These are phyloP conservation scores for Catenaria anguillulae DNA, from an alignment of 371 early-diverging fungal genomes.

Conservation along the genomic window DNA sequence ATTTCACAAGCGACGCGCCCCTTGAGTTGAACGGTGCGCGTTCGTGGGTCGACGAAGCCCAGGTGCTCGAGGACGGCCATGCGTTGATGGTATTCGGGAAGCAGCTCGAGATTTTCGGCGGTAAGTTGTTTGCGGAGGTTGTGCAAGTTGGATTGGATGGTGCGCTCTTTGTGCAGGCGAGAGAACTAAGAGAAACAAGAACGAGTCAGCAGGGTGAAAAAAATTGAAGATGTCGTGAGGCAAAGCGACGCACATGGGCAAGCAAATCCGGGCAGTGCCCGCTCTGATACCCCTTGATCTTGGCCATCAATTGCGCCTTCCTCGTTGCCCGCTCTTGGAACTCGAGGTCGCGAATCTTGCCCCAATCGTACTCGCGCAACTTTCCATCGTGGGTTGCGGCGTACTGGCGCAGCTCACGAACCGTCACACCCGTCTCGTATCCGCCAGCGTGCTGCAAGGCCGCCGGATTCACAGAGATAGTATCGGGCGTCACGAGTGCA, in stretches of 20 bases:
- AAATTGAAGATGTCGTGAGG: too few relatives aligned
- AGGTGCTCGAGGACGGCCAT: conserved; percentile 62
- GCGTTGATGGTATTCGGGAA: conserved; percentile 84
- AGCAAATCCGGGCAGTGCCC: conserved; percentile 62
- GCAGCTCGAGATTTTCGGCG: conserved; percentile 75
- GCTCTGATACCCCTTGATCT: conserved; percentile 49
- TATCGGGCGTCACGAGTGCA: background rate
- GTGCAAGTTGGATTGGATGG: conserved; percentile 48
- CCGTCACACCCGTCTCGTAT: background rate
- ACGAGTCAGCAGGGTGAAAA: background rate
- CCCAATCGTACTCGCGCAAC: conserved; percentile 27
- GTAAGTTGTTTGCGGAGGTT: conserved; percentile 61
- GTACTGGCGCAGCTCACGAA: background rate
- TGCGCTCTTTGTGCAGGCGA: conserved; percentile 46
- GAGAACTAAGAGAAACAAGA: conserved; percentile 31
- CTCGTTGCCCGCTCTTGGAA: conserved; percentile 55
- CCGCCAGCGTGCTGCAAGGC: background rate
- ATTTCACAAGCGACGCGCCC: conserved; percentile 99
- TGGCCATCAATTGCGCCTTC: conserved; percentile 25
- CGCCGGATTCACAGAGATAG: background rate
- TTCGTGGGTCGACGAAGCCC: conserved; percentile 47
- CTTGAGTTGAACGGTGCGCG: conserved; percentile 79
- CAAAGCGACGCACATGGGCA: conserved; percentile 42
- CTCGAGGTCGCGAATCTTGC: conserved; percentile 64
- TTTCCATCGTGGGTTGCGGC: background rate